These are phyloP conservation scores for Cryphonectria naterciae DNA, from an alignment of 2,329 filamentous ascomycete species.

Conservation along the genomic window DNA sequence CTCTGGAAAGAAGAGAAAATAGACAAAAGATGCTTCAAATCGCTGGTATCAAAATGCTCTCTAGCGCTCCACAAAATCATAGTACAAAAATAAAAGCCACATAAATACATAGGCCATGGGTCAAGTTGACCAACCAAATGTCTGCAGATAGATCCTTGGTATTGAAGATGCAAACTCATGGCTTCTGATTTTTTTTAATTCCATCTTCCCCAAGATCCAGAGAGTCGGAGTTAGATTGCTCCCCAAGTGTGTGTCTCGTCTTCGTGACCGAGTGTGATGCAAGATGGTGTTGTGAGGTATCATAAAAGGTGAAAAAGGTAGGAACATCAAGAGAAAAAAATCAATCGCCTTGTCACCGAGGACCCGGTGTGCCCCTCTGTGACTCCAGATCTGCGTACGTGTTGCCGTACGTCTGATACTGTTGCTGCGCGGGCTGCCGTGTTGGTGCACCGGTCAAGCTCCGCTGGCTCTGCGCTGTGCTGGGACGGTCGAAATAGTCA, in stretches of 20 bases:
- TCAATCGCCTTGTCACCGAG: conserved; percentile 14
- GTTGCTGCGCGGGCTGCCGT: conserved; percentile 12
- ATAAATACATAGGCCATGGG: conserved; percentile 21
- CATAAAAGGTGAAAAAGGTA: conserved; percentile 15
- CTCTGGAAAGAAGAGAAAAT: not conserved
- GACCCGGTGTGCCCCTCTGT: conserved; percentile 26
- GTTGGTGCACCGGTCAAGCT: conserved; percentile 15
- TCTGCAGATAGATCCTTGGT: not conserved
- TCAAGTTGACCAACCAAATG: not conserved
- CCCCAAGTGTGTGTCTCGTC: conserved; percentile 14
- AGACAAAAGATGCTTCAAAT: conserved; percentile 1
- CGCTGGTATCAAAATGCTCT: conserved; percentile 17
- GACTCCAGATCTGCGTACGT: conserved; percentile 20
- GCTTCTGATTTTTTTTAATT: not conserved
- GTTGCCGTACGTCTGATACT: conserved; percentile 12
- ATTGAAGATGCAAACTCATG: not conserved
- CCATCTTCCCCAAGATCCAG: not conserved
- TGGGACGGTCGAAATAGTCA: conserved; percentile 25
- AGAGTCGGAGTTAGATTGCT: not conserved
- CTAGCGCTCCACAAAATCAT: conserved; percentile 4
- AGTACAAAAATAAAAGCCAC: conserved; percentile 7
- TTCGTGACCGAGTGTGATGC: conserved; percentile 13
- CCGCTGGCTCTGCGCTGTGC: conserved; percentile 29
- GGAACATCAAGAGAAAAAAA: not conserved
- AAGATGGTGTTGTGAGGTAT: conserved; percentile 23